Conservation (phyloP, 768 basidiomycete species). For the Russula virescens region DNA sequence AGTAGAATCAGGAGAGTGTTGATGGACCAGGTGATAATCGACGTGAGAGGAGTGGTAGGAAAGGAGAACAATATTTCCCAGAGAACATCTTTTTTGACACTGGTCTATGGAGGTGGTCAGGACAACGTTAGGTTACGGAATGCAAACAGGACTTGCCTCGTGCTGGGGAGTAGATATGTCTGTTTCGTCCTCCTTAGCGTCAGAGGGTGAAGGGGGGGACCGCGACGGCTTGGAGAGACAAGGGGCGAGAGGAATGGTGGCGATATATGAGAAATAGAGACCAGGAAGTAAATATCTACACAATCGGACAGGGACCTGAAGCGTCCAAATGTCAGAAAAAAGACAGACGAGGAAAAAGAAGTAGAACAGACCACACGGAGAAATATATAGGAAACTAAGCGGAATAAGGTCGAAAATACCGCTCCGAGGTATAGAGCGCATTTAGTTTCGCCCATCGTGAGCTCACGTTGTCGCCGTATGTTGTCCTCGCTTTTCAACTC, state of each 20-base stretch:
- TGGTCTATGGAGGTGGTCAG: constrained; percentile 1
- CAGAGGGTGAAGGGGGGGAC: neutral
- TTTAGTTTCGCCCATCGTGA: neutral
- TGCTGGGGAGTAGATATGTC: neutral
- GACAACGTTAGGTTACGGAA: constrained; percentile 27
- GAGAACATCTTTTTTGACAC: constrained; percentile 16
- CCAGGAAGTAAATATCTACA: constrained; percentile 33
- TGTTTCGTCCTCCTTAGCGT: neutral
- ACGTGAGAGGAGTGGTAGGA: constrained; percentile 29
- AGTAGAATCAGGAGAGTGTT: constrained; percentile 37
- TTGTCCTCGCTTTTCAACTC: too few species aligned
- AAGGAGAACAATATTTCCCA: constrained; percentile 32
- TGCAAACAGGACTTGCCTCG: constrained; percentile 31
- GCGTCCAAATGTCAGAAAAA: neutral
- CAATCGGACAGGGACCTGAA: neutral
- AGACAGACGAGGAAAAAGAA: neutral
- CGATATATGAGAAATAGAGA: constrained; percentile 13
- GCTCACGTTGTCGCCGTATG: neutral
- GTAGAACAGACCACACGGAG: constrained; percentile 44
- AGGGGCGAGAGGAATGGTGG: constrained; percentile 20
- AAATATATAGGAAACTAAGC: constrained; percentile 43
- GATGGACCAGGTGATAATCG: constrained; percentile 31
- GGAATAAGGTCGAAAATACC: constrained; percentile 35
- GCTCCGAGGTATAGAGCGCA: constrained; percentile 25
- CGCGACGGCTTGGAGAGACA: neutral